These are phyloP conservation scores for Podospora didyma DNA, from an alignment of 495 filamentous ascomycete genomes.

Conservation along the genomic window DNA sequence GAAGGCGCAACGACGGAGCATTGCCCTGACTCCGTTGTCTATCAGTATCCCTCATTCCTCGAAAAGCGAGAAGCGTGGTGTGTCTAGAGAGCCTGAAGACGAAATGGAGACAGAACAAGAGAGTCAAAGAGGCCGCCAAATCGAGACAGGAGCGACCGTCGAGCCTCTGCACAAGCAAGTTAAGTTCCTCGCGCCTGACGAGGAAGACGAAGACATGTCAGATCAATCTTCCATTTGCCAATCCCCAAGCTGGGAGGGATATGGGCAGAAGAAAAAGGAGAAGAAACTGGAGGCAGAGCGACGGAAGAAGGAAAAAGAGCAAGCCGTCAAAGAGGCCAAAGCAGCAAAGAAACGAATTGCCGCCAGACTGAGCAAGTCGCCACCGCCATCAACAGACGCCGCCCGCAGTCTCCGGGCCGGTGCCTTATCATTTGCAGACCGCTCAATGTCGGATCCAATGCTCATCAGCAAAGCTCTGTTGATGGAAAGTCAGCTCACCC, in stretches of 20 bases:
- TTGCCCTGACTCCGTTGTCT: constrained; percentile 36
- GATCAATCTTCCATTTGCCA: constrained; percentile 53
- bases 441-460: constrained; percentile 29
- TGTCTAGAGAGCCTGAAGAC: background rate
- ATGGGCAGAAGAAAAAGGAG: constrained; percentile 45
- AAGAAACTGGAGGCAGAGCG: constrained; percentile 44
- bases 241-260: constrained; percentile 53
- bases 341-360: constrained; percentile 23
- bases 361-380: constrained; percentile 31
- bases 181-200: constrained; percentile 35
- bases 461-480: constrained; percentile 16
- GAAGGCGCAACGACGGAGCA: constrained; percentile 36
- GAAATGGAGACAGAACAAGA: constrained; percentile 1
- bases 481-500: constrained; percentile 1
- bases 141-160: constrained; percentile 9
- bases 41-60: constrained; percentile 37
- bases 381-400: constrained; percentile 20
- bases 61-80: constrained; percentile 1
- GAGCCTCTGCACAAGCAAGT: constrained; percentile 36
- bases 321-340: constrained; percentile 34
- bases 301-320: constrained; percentile 38
- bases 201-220: constrained; percentile 37
- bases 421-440: constrained; percentile 16
- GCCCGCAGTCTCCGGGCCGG: constrained; percentile 6
- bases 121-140: constrained; percentile 1